phyloP scores from a whole-genome alignment of 1,284 basidiomycete genomes.

The Trichosporon coremiiforme region DNA sequence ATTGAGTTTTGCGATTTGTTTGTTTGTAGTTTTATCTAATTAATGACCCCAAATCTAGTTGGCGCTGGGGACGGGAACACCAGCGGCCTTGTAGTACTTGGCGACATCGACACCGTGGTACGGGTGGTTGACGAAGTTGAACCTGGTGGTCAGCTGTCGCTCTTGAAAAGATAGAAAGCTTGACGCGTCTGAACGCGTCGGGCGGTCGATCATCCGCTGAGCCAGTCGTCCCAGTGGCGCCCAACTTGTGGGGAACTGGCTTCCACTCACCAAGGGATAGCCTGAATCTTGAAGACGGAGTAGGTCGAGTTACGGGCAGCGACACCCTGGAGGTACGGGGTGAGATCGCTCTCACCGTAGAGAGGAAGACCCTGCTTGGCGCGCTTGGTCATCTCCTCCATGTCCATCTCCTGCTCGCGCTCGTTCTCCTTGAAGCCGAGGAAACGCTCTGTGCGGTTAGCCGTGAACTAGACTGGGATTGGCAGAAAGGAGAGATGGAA shows the following conservation, averaged over 20 bases:
- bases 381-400: constrained; percentile 71
- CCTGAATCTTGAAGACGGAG: constrained; percentile 76
- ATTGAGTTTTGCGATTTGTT: constrained; percentile 11
- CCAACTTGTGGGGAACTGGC: too few relatives aligned
- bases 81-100: constrained; percentile 63
- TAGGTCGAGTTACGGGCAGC: constrained; percentile 90
- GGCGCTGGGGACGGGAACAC: constrained; percentile 11
- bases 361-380: constrained; percentile 75
- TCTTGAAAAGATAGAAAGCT: neutral
- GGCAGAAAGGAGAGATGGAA: neutral
- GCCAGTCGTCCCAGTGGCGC: too few relatives aligned
- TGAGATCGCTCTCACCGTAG: constrained; percentile 79
- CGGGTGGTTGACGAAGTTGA: constrained; percentile 88
- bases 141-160: constrained; percentile 60
- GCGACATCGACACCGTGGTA: constrained; percentile 80
- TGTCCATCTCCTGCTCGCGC: constrained; percentile 73
- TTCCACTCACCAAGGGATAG: constrained; percentile 67
- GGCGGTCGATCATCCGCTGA: too few relatives aligned
- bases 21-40: constrained; percentile 19
- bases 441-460: constrained; percentile 73
- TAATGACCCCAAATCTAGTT: constrained; percentile 16
- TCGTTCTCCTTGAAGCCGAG: constrained; percentile 96
- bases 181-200: too few relatives aligned
- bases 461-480: neutral
- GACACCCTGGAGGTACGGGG: constrained; percentile 82